Conservation (phyloP, 2,329 filamentous ascomycete genomes). For the Berkeleyomyces rouxiae region DNA sequence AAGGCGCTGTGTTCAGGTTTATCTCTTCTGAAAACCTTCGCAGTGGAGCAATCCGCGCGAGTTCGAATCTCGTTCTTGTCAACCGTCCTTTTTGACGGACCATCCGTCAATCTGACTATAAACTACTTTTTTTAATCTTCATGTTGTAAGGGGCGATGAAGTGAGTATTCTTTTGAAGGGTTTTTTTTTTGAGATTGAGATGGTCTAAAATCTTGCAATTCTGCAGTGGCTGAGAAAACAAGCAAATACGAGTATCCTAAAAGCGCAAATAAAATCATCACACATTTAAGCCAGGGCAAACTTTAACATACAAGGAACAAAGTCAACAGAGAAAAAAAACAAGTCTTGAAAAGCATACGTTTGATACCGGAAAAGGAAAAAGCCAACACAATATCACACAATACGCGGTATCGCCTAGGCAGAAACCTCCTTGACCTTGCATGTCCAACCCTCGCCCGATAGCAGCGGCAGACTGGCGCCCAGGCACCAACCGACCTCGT, state of each 20-base stretch:
- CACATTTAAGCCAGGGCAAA: background rate
- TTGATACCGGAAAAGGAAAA: background rate
- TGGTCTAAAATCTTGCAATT: too few relatives aligned
- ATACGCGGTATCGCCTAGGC: background rate
- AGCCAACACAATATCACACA: background rate
- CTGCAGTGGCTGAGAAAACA: background rate
- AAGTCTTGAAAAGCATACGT: background rate
- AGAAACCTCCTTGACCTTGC: slow-evolving; percentile 62
- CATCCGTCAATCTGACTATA: too few relatives aligned
- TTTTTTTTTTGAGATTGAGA: too few relatives aligned
- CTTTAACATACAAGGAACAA: background rate
- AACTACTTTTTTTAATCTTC: too few relatives aligned
- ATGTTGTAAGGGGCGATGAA: too few relatives aligned
- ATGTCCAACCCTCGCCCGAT: slow-evolving; percentile 74
- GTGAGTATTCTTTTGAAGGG: too few relatives aligned
- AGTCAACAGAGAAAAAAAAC: background rate
- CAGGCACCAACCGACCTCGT: slow-evolving; percentile 94
- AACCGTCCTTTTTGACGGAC: background rate
- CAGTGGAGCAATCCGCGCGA: slow-evolving; percentile 11
- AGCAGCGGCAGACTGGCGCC: slow-evolving; percentile 84
- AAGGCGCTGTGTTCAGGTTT: slow-evolving; percentile 9
- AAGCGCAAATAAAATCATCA: background rate
- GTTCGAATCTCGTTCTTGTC: slow-evolving; percentile 18
- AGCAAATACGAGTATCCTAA: background rate
- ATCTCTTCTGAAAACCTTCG: background rate